Percentiles rank a stretch among this genome's conserved stretches.
Evolutionary conservation across 345 rosid genomes (phyloP).

Genomic region (Euclidium syriacum): DNA sequence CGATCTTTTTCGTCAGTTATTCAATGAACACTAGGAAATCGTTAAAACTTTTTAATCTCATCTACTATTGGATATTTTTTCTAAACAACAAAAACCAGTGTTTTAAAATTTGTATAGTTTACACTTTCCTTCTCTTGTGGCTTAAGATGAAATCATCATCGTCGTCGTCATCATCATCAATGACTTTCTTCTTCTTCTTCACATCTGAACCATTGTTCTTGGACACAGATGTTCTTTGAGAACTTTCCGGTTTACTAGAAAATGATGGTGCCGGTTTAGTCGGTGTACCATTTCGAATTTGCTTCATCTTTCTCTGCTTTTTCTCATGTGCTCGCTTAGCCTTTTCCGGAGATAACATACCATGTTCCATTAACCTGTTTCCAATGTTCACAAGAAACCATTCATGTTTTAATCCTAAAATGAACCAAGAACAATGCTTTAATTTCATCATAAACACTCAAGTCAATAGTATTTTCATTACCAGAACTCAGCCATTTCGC

Average conservation of each 20-base stretch:
- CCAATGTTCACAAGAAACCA: neutral
- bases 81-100: neutral
- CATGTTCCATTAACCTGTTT: constrained; percentile 96
- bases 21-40: neutral
- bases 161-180: constrained; percentile 40
- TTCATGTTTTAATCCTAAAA: neutral
- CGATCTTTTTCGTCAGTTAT: neutral
- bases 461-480: constrained; percentile 27
- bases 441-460: constrained; percentile 1
- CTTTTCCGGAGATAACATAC: constrained; percentile 69
- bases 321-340: constrained; percentile 71
- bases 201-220: constrained; percentile 31
- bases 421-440: neutral
- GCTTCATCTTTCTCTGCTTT: constrained; percentile 87
- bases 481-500: constrained; percentile 99
- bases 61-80: neutral
- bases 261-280: constrained; percentile 45
- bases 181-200: constrained; percentile 58
- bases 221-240: constrained; percentile 52
- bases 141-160: constrained; percentile 51
- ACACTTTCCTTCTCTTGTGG: constrained; percentile 71
- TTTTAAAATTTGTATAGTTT: constrained; percentile 18
- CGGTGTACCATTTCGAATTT: constrained; percentile 65
- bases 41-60: neutral
- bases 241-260: constrained; percentile 52